Evolutionary conservation across 2,329 filamentous ascomycete species (phyloP).

Genomic region (Phyllosticta ampelicida): DNA sequence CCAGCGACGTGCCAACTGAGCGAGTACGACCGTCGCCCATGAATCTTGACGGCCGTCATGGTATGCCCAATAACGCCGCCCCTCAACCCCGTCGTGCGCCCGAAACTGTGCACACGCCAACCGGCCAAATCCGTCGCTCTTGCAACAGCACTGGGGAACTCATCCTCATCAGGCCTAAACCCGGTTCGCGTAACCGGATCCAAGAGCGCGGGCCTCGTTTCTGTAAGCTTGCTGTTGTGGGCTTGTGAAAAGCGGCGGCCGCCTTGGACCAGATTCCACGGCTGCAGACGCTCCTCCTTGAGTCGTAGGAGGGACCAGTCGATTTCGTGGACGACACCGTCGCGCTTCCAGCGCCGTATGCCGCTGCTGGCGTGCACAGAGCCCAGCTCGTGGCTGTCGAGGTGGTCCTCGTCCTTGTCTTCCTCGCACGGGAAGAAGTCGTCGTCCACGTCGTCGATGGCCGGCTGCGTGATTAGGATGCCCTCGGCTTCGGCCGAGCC

Average conservation of each 20-base stretch:
- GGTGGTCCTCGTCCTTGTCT: slow-evolving; percentile 65
- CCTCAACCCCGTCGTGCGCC: slow-evolving; percentile 75
- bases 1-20: slow-evolving; percentile 56
- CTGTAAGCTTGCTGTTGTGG: slow-evolving; percentile 13
- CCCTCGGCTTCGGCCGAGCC: slow-evolving; percentile 63
- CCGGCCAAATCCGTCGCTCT: slow-evolving; percentile 55
- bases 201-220: slow-evolving; percentile 23
- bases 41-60: slow-evolving; percentile 77
- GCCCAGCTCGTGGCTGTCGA: slow-evolving; percentile 70
- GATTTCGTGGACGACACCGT: slow-evolving; percentile 75
- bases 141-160: slow-evolving; percentile 46
- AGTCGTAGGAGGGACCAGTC: slow-evolving; percentile 92
- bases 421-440: slow-evolving; percentile 71
- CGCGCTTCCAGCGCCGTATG: slow-evolving; percentile 61
- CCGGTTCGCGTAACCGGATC: slow-evolving; percentile 22
- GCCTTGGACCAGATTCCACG: slow-evolving; percentile 58
- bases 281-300: slow-evolving; percentile 53
- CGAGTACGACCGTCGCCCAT: slow-evolving; percentile 70
- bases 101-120: slow-evolving; percentile 74
- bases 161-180: slow-evolving; percentile 27
- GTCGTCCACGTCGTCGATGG: slow-evolving; percentile 74
- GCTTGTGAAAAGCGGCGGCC: slow-evolving; percentile 30
- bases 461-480: slow-evolving; percentile 81
- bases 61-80: slow-evolving; percentile 66
- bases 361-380: slow-evolving; percentile 84